Percentiles rank a stretch among this genome's conserved stretches.
phyloP scores from a whole-genome alignment of 805 yeast genomes.

The Ogataea sp. region DNA sequence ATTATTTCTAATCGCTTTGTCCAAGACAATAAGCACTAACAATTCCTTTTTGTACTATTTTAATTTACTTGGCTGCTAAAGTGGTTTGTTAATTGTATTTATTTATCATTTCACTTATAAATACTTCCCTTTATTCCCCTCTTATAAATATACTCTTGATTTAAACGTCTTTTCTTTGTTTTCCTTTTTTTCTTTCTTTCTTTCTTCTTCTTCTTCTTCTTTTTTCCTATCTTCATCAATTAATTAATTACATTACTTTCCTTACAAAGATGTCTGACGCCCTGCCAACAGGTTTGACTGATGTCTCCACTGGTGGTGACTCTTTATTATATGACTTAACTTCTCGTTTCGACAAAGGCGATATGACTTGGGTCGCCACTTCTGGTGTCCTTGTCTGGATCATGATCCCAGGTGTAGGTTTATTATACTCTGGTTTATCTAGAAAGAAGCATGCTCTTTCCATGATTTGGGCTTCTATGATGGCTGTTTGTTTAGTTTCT shows the following conservation, averaged over 20 bases:
- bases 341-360: conserved; percentile 59
- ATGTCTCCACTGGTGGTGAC: conserved; percentile 73
- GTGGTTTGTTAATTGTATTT: too few relatives aligned
- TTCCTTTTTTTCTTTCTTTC: neutral
- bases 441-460: conserved; percentile 96
- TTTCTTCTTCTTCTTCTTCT: neutral
- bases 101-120: too few relatives aligned
- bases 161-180: too few relatives aligned
- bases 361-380: conserved; percentile 79
- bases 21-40: too few relatives aligned
- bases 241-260: neutral
- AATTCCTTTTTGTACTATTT: too few relatives aligned
- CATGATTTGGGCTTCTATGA: conserved; percentile 86
- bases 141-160: too few relatives aligned
- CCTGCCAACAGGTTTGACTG: conserved; percentile 36
- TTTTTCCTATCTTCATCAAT: neutral
- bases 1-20: too few relatives aligned
- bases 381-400: conserved; percentile 84
- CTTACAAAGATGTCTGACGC: conserved; percentile 10
- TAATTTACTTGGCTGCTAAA: too few relatives aligned
- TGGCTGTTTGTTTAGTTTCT: conserved; percentile 73
- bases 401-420: conserved; percentile 95
- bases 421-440: conserved; percentile 86
- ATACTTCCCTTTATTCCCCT: too few relatives aligned
- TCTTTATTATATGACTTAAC: conserved; percentile 67